phyloP scores from a whole-genome alignment of 2,329 filamentous ascomycete genomes.

The Sporothrix sp. region DNA sequence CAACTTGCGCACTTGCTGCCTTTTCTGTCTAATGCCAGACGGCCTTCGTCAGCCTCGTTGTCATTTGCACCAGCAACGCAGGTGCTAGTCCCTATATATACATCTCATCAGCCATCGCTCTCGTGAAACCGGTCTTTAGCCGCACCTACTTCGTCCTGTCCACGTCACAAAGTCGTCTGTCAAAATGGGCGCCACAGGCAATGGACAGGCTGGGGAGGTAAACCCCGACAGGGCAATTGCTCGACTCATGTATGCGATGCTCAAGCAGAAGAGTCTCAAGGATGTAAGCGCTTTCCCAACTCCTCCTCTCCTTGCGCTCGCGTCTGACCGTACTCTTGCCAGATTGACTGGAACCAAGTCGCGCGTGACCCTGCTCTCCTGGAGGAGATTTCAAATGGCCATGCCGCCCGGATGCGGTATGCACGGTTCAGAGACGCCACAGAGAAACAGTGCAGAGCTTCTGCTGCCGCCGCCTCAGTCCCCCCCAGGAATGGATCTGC shows the following conservation, averaged over 20 bases:
- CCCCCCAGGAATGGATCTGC: neutral
- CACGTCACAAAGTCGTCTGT: neutral
- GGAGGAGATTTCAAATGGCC: constrained; percentile 48
- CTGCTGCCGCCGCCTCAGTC: neutral
- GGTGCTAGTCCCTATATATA: neutral
- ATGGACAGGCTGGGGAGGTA: neutral
- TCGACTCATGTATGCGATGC: constrained; percentile 49
- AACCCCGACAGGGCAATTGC: constrained; percentile 48
- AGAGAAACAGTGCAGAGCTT: constrained; percentile 9
- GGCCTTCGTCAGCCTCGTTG: neutral
- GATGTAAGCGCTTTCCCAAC: constrained; percentile 36
- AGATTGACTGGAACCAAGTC: constrained; percentile 53
- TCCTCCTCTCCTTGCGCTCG: neutral
- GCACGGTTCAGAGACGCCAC: constrained; percentile 42
- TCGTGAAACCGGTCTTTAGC: neutral
- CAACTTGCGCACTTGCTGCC: neutral
- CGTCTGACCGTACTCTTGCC: neutral
- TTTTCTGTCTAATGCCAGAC: no score
- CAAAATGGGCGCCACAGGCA: neutral
- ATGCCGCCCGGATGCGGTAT: constrained; percentile 52
- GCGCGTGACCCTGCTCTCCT: constrained; percentile 44
- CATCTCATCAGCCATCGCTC: neutral
- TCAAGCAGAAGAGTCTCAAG: constrained; percentile 51
- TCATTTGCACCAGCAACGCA: no score
- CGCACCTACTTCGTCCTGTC: neutral